Conservation (phyloP, 2,329 filamentous ascomycete species). For the Cercospora nicotianae region DNA sequence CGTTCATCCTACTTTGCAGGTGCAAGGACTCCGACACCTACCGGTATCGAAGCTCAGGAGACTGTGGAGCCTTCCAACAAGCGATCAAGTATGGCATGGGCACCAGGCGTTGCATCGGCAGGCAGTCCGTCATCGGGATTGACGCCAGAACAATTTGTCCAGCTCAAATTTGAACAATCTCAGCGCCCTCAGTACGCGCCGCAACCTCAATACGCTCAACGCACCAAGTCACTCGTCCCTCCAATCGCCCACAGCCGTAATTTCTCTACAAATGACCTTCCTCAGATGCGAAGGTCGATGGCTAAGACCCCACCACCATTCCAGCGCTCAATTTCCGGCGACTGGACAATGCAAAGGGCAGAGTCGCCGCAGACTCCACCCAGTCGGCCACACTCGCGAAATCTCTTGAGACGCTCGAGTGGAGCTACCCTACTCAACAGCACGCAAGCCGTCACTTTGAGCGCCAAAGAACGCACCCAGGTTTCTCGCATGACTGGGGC, state of each 20-base stretch:
- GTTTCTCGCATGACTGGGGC: constrained; percentile 79
- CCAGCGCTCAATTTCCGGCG: constrained; percentile 45
- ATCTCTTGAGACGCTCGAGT: neutral
- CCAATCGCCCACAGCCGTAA: constrained; percentile 32
- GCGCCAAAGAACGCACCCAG: constrained; percentile 83
- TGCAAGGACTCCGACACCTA: constrained; percentile 27
- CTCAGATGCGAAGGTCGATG: constrained; percentile 30
- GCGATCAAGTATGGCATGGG: constrained; percentile 73
- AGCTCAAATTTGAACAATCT: constrained; percentile 50
- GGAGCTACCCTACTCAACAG: constrained; percentile 27
- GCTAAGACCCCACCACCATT: constrained; percentile 46
- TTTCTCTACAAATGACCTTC: constrained; percentile 23
- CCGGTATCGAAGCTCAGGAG: constrained; percentile 33
- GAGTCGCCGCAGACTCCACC: constrained; percentile 33
- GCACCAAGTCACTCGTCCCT: constrained; percentile 32
- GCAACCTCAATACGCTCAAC: constrained; percentile 52
- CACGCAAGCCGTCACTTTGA: constrained; percentile 63
- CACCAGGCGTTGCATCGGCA: constrained; percentile 62
- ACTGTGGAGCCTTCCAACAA: constrained; percentile 45
- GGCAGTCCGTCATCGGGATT: constrained; percentile 55
- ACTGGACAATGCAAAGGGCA: constrained; percentile 43
- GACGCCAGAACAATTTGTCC: constrained; percentile 79
- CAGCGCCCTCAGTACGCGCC: constrained; percentile 58
- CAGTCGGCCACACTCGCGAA: constrained; percentile 34
- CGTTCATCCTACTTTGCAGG: constrained; percentile 39